Conservation (phyloP, 2,329 filamentous ascomycete species). For the Rhexocercosporidium sp. region DNA sequence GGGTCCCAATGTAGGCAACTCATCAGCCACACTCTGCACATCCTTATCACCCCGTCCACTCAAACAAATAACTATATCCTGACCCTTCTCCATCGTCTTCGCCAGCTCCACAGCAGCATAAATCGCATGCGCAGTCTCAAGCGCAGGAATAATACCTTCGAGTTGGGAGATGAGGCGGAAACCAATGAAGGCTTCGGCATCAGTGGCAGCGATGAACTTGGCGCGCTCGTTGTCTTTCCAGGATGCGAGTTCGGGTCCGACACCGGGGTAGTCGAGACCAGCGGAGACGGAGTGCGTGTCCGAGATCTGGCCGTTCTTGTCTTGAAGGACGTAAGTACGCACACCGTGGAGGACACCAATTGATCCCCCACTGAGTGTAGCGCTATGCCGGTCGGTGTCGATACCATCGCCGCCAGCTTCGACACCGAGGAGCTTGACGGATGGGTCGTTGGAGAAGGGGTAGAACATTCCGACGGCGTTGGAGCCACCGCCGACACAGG, state of each 20-base stretch:
- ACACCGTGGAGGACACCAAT: slow-evolving; percentile 97
- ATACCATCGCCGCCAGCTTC: slow-evolving; percentile 95
- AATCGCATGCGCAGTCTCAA: slow-evolving; percentile 93
- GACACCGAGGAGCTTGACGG: slow-evolving; percentile 88
- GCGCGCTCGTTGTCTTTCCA: slow-evolving; percentile 94
- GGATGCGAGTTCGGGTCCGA: slow-evolving; percentile 86
- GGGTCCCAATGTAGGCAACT: slow-evolving; percentile 85
- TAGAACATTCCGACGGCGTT: slow-evolving; percentile 99
- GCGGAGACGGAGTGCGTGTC: slow-evolving; percentile 98
- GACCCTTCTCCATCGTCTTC: slow-evolving; percentile 86
- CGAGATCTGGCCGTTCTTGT: slow-evolving; percentile 88
- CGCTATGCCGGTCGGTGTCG: slow-evolving; percentile 83
- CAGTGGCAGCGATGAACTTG: slow-evolving; percentile 88
- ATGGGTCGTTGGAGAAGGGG: slow-evolving; percentile 84
- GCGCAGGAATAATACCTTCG: slow-evolving; percentile 95
- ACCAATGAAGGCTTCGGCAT: slow-evolving; percentile 85
- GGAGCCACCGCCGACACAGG: slow-evolving; percentile 93
- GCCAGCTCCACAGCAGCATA: slow-evolving; percentile 88
- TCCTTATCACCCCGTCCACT: slow-evolving; percentile 97
- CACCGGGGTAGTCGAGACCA: slow-evolving; percentile 95
- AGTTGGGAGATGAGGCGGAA: slow-evolving; percentile 85
- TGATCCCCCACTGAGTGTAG: slow-evolving; percentile 82
- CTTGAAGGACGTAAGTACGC: slow-evolving; percentile 92
- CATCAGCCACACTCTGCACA: slow-evolving; percentile 96
- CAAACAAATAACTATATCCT: slow-evolving; percentile 93